Conservation (phyloP, 805 yeast species). For the Sungouiella blattae region DNA sequence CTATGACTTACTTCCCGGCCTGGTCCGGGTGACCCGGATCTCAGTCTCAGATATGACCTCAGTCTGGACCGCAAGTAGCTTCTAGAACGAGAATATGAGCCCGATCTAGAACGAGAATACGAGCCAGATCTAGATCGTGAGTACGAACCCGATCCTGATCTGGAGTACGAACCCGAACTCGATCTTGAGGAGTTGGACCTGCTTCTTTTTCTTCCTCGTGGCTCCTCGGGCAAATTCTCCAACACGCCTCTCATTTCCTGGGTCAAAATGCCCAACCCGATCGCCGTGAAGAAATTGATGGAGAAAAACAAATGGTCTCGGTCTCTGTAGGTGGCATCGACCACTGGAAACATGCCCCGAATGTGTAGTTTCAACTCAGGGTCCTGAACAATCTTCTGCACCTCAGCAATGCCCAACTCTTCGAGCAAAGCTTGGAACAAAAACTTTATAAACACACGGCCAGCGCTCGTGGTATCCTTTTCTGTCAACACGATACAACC, state of each 20-base stretch:
- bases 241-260: conserved; percentile 70
- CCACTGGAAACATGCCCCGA: conserved; percentile 61
- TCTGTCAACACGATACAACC: conserved; percentile 60
- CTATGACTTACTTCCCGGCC: too few relatives aligned
- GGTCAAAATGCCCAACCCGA: conserved; percentile 80
- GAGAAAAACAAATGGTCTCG: conserved; percentile 65
- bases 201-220: conserved; percentile 16
- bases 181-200: conserved; percentile 11
- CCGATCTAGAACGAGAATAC: conserved; percentile 14
- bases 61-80: conserved; percentile 7
- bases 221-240: conserved; percentile 26
- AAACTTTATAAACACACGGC: conserved; percentile 77
- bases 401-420: conserved; percentile 60
- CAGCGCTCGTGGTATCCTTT: conserved; percentile 70
- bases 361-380: conserved; percentile 47
- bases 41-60: conserved; percentile 5
- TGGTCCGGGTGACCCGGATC: conserved; percentile 3
- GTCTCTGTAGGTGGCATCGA: conserved; percentile 27
- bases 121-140: conserved; percentile 14
- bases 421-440: conserved; percentile 74
- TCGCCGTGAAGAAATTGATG: conserved; percentile 89
- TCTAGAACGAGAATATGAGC: conserved; percentile 12
- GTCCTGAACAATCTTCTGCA: conserved; percentile 50
- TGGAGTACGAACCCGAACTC: conserved; percentile 20
- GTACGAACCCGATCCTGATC: conserved; percentile 5